Evolutionary conservation across 2,329 filamentous ascomycete species (phyloP), one percentile per base, ranked within the genome.

Genomic region (Colletotrichum gloeosporioides): DNA sequence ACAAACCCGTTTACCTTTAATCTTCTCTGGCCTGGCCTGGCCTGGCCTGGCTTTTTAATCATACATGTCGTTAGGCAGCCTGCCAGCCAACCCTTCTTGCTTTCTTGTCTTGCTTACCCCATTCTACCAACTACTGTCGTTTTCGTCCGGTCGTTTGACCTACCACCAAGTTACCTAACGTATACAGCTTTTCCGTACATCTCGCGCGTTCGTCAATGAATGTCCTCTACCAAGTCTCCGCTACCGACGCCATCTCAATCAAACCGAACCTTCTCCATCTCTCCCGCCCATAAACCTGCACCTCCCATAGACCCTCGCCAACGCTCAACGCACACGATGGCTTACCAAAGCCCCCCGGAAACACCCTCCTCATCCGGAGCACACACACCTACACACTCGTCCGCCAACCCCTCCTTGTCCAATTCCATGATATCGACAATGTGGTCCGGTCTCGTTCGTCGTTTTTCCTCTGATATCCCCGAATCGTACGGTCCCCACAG

Each of bases 401-500:
- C 81, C 16, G 77, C 79, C 31, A 71, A 74, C 64, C 80, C 80
- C 7, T 83, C 83, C 10, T 78, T 84, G 31, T 76, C 83, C 22
- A 81, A 78, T 25, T 83, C 83, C 22, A 59, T 78, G 31, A 79
- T 86, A 39, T 84, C 84, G 63, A 82, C 78, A 77, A 88, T 90
- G 84, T 89, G 88, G 80, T 91, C 92, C 39, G 93, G 93, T 22
- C 87, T 95, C 68, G 91, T 95, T 78, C 91, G 94, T 44, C 92
- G 93, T 76, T 91, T 95, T 80, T 92, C 90, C 31, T 86, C 89
- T 13, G 89, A 91, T 53, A 80, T 84, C 16, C 65, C 75, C 29
- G 71, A 77, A 71, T 83, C 83, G 75, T 80, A 82, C 77, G 13
- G 61, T 15, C 77, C 61, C 76, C 64, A 73, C 79, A 16, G 71